Conservation (phyloP, 2,329 filamentous ascomycete genomes). For the Curvularia sp. region DNA sequence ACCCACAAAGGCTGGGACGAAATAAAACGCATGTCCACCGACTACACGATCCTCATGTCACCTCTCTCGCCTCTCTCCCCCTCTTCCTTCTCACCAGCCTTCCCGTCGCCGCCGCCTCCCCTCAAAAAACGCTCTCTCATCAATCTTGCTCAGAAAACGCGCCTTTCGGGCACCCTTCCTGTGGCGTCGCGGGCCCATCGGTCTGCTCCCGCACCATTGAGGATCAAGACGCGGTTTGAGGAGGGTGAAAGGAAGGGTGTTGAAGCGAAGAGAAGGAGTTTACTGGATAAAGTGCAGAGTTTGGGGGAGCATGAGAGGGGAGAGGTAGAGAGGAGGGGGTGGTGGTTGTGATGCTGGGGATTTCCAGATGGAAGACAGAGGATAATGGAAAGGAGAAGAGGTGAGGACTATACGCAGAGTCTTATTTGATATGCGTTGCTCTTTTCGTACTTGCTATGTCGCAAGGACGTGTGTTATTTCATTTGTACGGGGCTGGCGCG, state of each 20-base stretch:
- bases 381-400: background rate
- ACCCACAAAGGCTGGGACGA: slow-evolving; percentile 40
- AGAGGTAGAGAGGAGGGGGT: background rate
- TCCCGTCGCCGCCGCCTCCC: slow-evolving; percentile 10
- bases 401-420: too few species aligned
- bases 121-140: slow-evolving; percentile 31
- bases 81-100: slow-evolving; percentile 4
- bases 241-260: slow-evolving; percentile 20
- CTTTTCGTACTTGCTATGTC: too few species aligned
- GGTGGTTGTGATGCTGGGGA: background rate
- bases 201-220: background rate
- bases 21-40: slow-evolving; percentile 30
- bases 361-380: background rate
- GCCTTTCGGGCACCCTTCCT: background rate
- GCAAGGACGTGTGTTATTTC: too few species aligned
- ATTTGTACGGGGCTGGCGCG: too few species aligned
- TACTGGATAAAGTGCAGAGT: slow-evolving; percentile 18
- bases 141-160: slow-evolving; percentile 13
- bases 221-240: slow-evolving; percentile 29
- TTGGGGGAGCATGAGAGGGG: slow-evolving; percentile 20
- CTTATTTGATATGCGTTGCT: too few species aligned
- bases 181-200: background rate
- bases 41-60: background rate
- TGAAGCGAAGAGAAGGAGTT: slow-evolving; percentile 26
- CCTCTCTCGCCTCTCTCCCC: slow-evolving; percentile 1